These are phyloP conservation scores for Mucuna pruriens DNA, from an alignment of 306 rosid species.

Conservation along the genomic window DNA sequence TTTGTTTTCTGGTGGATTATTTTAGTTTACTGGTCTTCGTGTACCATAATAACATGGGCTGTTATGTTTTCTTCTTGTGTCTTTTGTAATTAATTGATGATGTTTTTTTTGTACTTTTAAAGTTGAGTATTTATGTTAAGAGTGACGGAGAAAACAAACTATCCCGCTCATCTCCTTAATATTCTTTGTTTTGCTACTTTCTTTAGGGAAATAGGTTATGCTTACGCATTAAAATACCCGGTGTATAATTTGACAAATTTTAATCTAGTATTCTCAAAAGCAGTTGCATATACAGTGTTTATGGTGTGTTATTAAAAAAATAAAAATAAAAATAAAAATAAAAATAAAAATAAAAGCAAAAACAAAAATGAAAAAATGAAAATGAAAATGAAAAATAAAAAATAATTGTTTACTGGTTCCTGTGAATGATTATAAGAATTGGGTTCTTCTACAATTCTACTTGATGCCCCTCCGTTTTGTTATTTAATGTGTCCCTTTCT, in stretches of 20 bases:
- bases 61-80: not conserved
- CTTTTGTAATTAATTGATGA: constrained; percentile 27
- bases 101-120: constrained; percentile 30
- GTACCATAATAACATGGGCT: constrained; percentile 19
- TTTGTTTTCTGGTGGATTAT: constrained; percentile 15
- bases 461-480: constrained; percentile 21
- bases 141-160: constrained; percentile 8
- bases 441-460: constrained; percentile 32
- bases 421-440: constrained; percentile 21
- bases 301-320: constrained; percentile 26
- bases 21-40: constrained; percentile 31
- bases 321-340: not conserved
- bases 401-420: constrained; percentile 24
- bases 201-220: constrained; percentile 24
- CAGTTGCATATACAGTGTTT: constrained; percentile 31
- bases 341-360: no score
- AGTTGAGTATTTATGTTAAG: constrained; percentile 1
- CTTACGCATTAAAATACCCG: constrained; percentile 14
- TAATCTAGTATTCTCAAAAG: constrained; percentile 11
- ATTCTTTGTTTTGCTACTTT: constrained; percentile 3
- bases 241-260: constrained; percentile 17
- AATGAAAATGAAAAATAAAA: not conserved
- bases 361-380: no score
- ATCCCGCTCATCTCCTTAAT: not conserved
- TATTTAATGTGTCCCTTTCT: constrained; percentile 25